phyloP scores from a whole-genome alignment of 495 filamentous ascomycete genomes.

The Barbatosphaeria neglecta region DNA sequence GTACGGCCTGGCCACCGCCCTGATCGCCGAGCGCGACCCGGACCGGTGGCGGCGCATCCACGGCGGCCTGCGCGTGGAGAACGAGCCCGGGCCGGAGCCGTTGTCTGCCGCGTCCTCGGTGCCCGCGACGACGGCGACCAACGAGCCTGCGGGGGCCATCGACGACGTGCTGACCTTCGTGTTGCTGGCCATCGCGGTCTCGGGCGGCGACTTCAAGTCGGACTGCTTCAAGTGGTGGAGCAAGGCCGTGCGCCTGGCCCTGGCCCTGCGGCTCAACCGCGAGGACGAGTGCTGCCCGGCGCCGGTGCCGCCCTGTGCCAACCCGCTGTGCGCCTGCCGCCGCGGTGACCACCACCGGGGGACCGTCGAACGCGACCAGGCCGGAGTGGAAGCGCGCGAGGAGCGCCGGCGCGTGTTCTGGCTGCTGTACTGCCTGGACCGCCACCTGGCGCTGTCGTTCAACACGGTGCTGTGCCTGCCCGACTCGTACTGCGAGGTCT shows the following conservation, averaged over 20 bases:
- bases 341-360: too few species aligned
- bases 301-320: constrained; percentile 15
- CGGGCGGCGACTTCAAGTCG: constrained; percentile 71
- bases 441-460: constrained; percentile 61
- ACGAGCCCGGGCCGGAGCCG: constrained; percentile 1
- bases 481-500: constrained; percentile 52
- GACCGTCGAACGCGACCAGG: constrained; percentile 1
- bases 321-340: constrained; percentile 4
- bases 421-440: constrained; percentile 57
- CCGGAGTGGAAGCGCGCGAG: constrained; percentile 45
- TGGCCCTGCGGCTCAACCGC: constrained; percentile 52
- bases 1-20: constrained; percentile 1
- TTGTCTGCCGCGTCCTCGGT: background rate
- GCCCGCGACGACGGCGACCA: constrained; percentile 1
- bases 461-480: constrained; percentile 54
- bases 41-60: constrained; percentile 6
- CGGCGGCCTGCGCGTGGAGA: constrained; percentile 2
- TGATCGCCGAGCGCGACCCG: constrained; percentile 4
- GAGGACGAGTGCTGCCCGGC: constrained; percentile 48
- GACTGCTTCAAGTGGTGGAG: constrained; percentile 75
- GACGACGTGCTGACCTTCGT: constrained; percentile 73
- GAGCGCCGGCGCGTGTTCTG: constrained; percentile 64
- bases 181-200: constrained; percentile 64
- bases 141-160: constrained; percentile 37
- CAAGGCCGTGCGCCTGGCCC: constrained; percentile 61